Conservation (phyloP, 495 filamentous ascomycete genomes). For the Penicillium paradoxum region DNA sequence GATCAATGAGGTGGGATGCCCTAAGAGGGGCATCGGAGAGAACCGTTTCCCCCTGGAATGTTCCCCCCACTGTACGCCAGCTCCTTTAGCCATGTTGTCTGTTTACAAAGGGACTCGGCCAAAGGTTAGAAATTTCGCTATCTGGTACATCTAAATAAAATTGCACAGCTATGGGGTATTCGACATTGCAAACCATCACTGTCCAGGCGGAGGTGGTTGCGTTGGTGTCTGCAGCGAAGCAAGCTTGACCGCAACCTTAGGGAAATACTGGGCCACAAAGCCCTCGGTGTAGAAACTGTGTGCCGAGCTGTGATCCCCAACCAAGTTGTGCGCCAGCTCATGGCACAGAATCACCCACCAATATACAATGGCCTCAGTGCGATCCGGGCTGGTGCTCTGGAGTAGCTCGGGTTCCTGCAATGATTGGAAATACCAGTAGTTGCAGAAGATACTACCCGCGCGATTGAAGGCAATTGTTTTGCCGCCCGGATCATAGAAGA, state of each 20-base stretch:
- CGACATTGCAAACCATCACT: conserved; percentile 4
- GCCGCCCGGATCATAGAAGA: conserved; percentile 78
- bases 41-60: not conserved
- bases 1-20: not conserved
- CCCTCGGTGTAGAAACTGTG: conserved; percentile 75
- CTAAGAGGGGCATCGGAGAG: not conserved
- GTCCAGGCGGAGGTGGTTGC: not conserved
- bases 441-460: conserved; percentile 85
- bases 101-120: too few relatives aligned
- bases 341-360: conserved; percentile 93
- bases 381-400: conserved; percentile 35
- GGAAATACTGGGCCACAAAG: conserved; percentile 51
- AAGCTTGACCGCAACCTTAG: conserved; percentile 41
- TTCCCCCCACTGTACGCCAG: not conserved
- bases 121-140: not conserved
- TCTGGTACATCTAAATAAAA: too few relatives aligned
- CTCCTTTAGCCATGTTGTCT: not conserved
- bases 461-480: conserved; percentile 90
- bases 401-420: conserved; percentile 56
- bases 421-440: conserved; percentile 79
- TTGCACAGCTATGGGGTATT: conserved; percentile 11
- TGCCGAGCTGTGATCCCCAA: conserved; percentile 68
- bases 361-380: conserved; percentile 67
- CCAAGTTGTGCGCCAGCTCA: conserved; percentile 91
- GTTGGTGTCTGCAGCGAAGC: conserved; percentile 13